These are phyloP conservation scores for Penicillium sp. DNA, from an alignment of 2,329 filamentous ascomycete genomes.

Conservation along the genomic window DNA sequence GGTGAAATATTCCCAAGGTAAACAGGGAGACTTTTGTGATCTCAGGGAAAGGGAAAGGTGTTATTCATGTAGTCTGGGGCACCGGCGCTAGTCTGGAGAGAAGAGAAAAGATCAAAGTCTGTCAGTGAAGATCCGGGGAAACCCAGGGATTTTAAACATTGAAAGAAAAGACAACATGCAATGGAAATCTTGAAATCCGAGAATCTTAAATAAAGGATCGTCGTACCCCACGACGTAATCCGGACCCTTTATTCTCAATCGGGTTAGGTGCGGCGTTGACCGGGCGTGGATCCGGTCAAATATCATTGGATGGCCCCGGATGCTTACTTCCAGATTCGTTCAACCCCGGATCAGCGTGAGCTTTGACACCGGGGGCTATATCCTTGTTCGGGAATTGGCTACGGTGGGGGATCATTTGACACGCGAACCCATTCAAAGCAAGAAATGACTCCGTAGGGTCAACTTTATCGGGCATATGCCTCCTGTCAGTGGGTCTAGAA, in stretches of 20 bases:
- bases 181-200: background rate
- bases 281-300: background rate
- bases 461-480: background rate
- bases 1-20: background rate
- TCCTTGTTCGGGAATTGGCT: background rate
- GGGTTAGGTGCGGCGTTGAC: constrained; percentile 8
- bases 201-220: background rate
- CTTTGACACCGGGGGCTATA: background rate
- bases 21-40: background rate
- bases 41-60: background rate
- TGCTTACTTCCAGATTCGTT: constrained; percentile 7
- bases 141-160: background rate
- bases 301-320: constrained; percentile 7
- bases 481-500: background rate
- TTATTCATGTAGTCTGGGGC: constrained; percentile 1
- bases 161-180: background rate
- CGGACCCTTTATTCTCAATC: constrained; percentile 17
- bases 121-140: background rate
- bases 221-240: constrained; percentile 3
- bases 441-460: background rate
- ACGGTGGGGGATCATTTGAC: background rate
- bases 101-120: background rate
- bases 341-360: background rate
- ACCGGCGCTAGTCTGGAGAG: background rate
- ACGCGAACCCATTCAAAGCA: background rate